Base-by-base conservation (phyloP, 306 rosid genomes). In the Delonix regia region DNA sequence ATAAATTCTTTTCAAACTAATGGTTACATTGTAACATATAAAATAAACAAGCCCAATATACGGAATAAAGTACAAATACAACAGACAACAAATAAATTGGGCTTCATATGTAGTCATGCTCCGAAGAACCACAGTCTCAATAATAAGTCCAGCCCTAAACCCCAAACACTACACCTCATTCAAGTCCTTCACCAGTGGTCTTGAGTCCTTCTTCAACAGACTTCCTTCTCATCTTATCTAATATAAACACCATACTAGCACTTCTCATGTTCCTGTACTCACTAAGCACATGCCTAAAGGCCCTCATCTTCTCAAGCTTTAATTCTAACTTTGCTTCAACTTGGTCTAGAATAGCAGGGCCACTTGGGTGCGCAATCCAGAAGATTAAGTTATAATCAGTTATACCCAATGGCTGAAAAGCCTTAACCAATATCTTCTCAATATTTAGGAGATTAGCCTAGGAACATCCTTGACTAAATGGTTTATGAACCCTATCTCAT, bases 251-350 rank as follows among this genome's bases (percentile, higher is more conserved):
- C 27, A 63, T 47, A 2, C 47, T 18, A 8, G 69, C 69, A 36
- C 69, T 63, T 11, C 27, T 34, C 69, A 63, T 63, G 47, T 63
- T 63, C 24, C 48, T 47, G 9, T 63, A 63, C 25, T 63, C 69
- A 63, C 69, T 36, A 6, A n/a, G 47, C 7, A 63, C 69, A 0
- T 63, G 69, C 15, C 69, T 34, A 3, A 47, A 30, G 1, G 69
- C 69, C 1, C 69, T n/a, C 47, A 38, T 64, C 49, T 64, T 38
- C 70, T 64, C 70, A 2, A 18, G 28, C 48, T 19, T 64, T 49
- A 64, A 19, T 2, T 1, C 24, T 49, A 64, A 42, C 48, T 64
- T 64, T 0, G 27, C 70, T 13, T 64, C 70, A 3, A 64, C 48
- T 7, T 64, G 70, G 28, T 64, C 70, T 1, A 64, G 48, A 64